phyloP scores from a whole-genome alignment of 345 rosid species.

The Iberis pinnata region DNA sequence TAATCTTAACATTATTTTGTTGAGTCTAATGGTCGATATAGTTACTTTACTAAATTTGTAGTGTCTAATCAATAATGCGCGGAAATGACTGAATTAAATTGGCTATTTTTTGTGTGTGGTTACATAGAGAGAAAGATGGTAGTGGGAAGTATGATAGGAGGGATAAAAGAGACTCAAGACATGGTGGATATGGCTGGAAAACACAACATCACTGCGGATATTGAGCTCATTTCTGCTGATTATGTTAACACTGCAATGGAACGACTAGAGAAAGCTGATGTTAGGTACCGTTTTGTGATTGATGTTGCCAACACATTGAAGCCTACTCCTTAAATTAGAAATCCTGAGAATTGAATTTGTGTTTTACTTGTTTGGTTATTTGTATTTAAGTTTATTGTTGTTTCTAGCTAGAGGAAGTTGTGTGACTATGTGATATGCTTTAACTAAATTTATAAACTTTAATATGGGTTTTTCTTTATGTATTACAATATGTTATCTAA shows the following conservation, averaged over 20 bases:
- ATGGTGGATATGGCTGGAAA: constrained; percentile 52
- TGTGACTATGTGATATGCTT: background rate
- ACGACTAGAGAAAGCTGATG: constrained; percentile 40
- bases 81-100: no score
- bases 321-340: constrained; percentile 13
- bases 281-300: constrained; percentile 53
- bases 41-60: background rate
- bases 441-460: background rate
- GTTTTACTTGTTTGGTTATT: no score
- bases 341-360: background rate
- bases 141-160: constrained; percentile 45
- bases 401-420: background rate
- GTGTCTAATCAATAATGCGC: no score
- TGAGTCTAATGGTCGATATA: no score
- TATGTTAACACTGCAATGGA: constrained; percentile 54
- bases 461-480: no score
- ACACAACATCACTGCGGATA: constrained; percentile 41
- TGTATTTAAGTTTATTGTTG: no score
- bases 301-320: constrained; percentile 45
- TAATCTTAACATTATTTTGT: no score
- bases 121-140: constrained; percentile 36
- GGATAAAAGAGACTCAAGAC: constrained; percentile 56
- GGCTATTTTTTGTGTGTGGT: background rate
- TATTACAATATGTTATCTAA: background rate
- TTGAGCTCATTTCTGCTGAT: constrained; percentile 51